Evolutionary conservation across 768 basidiomycete genomes (phyloP), one percentile per base, ranked within the genome.

Genomic region (Russula griseocarnosa): DNA sequence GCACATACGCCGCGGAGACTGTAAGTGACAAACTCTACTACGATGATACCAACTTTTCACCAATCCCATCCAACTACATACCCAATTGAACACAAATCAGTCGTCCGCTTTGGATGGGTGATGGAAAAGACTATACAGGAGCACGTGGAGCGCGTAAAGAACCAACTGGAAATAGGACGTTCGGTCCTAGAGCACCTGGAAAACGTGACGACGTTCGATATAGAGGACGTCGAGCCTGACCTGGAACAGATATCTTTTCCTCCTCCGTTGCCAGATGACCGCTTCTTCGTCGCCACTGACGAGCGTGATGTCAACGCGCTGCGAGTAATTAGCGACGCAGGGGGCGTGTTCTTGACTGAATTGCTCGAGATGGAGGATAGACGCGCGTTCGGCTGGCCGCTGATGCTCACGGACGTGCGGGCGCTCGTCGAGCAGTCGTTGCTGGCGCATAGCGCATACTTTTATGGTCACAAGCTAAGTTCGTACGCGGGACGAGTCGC

Each of bases 1-100:
- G 6, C 78, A 79, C 49, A 78, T 79, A 76, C 77, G 78, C 20
- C 75, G 78, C 46, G 78, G 78, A 59, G 78, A 79, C 51, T 79
- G 77, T 78, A 55, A 72, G 76, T 66, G 5, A 46, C n/a, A 46
- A n/a, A 46, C 44, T n/a, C 18, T 3, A n/a, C 42, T 44, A n/a
- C 14, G 44, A 46, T 9, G 10, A 28, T 6, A 40, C 18, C 38
- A 18, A 16, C 38, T 40, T 40, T 18, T 40, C 38, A 40, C 16
- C 16, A 38, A 32, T 1, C 13, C 36, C 36, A 36, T 36, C 13
- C 34, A 11, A 34, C 34, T 1, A 34, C 11, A 3, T 11, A 34
- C 1, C 34, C 13, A 36, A 18, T 7, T 7, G 8, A 24, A 52
- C 22, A 32, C 52, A 53, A n/a, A 66, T 22, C 57, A 72, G 76